Evolutionary conservation across 371 early-diverging fungal genomes (phyloP).

Genomic region (Mucor mucedo): DNA sequence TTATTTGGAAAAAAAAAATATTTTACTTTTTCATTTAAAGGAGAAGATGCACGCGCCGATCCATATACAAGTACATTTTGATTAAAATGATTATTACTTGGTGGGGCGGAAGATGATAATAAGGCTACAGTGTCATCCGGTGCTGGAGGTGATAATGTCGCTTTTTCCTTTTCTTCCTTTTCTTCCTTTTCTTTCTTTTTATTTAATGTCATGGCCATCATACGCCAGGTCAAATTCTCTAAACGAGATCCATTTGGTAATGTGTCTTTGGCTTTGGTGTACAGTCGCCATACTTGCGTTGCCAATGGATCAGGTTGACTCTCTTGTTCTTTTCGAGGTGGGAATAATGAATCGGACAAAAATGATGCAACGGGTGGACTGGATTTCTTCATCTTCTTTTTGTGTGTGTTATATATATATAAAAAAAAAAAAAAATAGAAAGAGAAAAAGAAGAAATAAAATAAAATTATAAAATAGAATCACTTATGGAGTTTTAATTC

Average conservation of each 20-base stretch:
- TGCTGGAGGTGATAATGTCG: conserved; percentile 12
- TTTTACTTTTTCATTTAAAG: conserved; percentile 13
- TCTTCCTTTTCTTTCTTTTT: conserved; percentile 36
- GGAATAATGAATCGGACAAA: conserved; percentile 29
- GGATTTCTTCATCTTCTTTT: not conserved
- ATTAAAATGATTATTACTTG: conserved; percentile 19
- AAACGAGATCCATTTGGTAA: conserved; percentile 66
- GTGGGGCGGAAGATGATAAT: conserved; percentile 40
- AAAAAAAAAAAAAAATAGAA: not conserved
- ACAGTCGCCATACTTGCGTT: conserved; percentile 70
- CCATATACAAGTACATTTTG: conserved; percentile 32
- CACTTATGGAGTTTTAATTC: no score
- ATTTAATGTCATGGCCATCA: conserved; percentile 68
- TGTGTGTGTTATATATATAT: conserved; percentile 5
- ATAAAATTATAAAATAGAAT: no score
- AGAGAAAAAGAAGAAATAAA: no score
- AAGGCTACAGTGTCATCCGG: conserved; percentile 20
- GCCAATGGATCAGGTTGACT: conserved; percentile 54
- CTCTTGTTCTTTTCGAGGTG: conserved; percentile 34
- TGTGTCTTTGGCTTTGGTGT: conserved; percentile 72
- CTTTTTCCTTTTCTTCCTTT: conserved; percentile 29
- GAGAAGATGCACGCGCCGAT: conserved; percentile 20
- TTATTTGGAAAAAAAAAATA: not conserved
- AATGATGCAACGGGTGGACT: conserved; percentile 17
- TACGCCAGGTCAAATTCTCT: conserved; percentile 76